These are phyloP conservation scores for Sporormia fimetaria DNA, from an alignment of 495 filamentous ascomycete species.

Conservation along the genomic window DNA sequence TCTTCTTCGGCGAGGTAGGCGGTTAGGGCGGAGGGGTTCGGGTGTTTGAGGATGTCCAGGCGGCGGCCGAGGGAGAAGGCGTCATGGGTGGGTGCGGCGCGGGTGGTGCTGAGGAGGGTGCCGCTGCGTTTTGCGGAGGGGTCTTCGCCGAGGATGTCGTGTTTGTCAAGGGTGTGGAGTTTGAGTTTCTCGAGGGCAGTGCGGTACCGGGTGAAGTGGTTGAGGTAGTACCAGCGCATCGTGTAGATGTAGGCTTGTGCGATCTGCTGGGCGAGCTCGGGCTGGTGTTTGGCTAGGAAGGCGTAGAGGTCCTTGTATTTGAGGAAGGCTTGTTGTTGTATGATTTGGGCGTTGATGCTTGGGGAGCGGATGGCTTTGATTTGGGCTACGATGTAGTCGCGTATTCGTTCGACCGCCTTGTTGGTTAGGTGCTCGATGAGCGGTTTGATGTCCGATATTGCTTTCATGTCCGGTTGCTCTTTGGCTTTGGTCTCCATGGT, in stretches of 20 bases:
- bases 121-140: constrained; percentile 37
- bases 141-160: constrained; percentile 74
- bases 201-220: constrained; percentile 81
- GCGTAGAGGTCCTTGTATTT: constrained; percentile 75
- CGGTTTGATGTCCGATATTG: constrained; percentile 70
- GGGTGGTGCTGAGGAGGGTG: constrained; percentile 24
- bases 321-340: constrained; percentile 82
- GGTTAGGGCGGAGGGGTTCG: constrained; percentile 58
- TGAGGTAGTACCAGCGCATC: constrained; percentile 96
- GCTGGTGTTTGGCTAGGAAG: constrained; percentile 71
- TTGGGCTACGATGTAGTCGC: constrained; percentile 86
- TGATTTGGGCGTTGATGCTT: constrained; percentile 89
- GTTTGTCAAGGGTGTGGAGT: constrained; percentile 68
- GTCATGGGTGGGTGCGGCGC: constrained; percentile 58
- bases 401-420: constrained; percentile 86
- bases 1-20: constrained; percentile 85
- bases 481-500: constrained; percentile 56
- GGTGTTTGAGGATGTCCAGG: constrained; percentile 61
- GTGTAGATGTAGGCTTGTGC: constrained; percentile 93
- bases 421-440: constrained; percentile 70
- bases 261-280: constrained; percentile 72
- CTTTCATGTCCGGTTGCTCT: constrained; percentile 54
- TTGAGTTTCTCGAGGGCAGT: constrained; percentile 74
- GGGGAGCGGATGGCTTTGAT: constrained; percentile 87
- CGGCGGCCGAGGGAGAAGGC: constrained; percentile 78